phyloP scores from a whole-genome alignment of 441 rosid genomes.

The Adansonia madagascariensis region DNA sequence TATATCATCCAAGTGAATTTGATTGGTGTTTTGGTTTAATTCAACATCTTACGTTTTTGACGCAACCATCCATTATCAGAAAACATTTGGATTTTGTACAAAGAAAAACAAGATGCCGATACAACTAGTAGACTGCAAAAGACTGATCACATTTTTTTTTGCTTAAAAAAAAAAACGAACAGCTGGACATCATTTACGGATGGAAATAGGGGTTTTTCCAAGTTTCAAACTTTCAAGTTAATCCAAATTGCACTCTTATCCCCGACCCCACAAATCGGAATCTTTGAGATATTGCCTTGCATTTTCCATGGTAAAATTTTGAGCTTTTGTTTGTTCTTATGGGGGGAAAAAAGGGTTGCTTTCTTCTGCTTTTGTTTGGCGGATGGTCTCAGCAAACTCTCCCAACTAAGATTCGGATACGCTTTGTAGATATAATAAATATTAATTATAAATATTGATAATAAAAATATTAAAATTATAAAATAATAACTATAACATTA shows the following conservation, averaged over 20 bases:
- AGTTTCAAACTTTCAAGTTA: not conserved
- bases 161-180: slow-evolving; percentile 24
- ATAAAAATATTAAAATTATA: too few relatives aligned
- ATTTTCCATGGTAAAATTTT: slow-evolving; percentile 21
- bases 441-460: too few relatives aligned
- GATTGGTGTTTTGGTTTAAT: too few relatives aligned
- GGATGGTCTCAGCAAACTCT: slow-evolving; percentile 27
- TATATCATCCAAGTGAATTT: too few relatives aligned
- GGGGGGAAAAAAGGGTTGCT: slow-evolving; percentile 20
- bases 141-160: not conserved
- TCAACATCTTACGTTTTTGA: not conserved
- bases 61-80: slow-evolving; percentile 18
- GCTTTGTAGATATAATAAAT: too few relatives aligned
- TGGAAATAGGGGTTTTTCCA: not conserved
- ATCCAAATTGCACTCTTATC: slow-evolving; percentile 20
- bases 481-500: too few relatives aligned
- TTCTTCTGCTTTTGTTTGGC: slow-evolving; percentile 11
- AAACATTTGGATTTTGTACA: too few relatives aligned
- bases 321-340: slow-evolving; percentile 27
- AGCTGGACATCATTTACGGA: slow-evolving; percentile 16
- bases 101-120: not conserved
- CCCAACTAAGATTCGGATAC: too few relatives aligned
- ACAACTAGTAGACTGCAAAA: not conserved
- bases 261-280: slow-evolving; percentile 54
- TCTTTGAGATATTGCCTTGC: slow-evolving; percentile 42